Base-by-base conservation (phyloP, 2,329 filamentous ascomycete species). In the Nemania sp. region DNA sequence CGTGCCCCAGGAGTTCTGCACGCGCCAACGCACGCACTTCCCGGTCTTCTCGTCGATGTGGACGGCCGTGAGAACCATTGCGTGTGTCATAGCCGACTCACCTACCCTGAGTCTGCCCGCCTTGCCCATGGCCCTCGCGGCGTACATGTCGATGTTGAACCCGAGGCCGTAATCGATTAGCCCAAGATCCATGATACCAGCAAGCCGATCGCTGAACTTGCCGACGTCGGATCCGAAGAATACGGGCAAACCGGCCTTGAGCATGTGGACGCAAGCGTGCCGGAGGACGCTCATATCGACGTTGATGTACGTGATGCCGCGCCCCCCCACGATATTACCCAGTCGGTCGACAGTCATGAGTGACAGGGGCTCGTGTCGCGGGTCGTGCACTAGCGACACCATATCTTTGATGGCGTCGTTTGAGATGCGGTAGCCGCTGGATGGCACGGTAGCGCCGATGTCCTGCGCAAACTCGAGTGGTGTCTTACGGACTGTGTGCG, bases 191-290 rank as follows among this genome's bases (percentile, higher is more conserved):
- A 96, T 92, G 72, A 96, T 86, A 15, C 92, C 92, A 2, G 82
- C 81, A 1, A 68, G 69, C 0, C 78, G 79, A 72, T 93, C 88
- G 57, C 86, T 90, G 75, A 89, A 93, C 74, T 96, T 90, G 64
- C 91, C 92, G 0, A 96, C 92, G 69, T 97, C 92, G 52, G 85
- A 90, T 58, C 92, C 92, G 73, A 97, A 96, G 82, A 96, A 96
- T 52, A 96, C 85, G 10, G 92, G 92, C 5, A 91, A 77, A 1
- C 91, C 91, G 11, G 87, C 87, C 71, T 86, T 84, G 50, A 96
- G 84, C 90, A 92, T 95, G 32, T 84, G 80, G 50, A 96, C 85
- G 68, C 88, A 90, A 0, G 89, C 87, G 0, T 78, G 72, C 76
- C 96, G 96, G 67, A 96, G 87, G 0, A 84, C 79, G 1, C 75